phyloP scores from a whole-genome alignment of 2,329 filamentous ascomycete genomes.

The Epichloe gansuensis region DNA sequence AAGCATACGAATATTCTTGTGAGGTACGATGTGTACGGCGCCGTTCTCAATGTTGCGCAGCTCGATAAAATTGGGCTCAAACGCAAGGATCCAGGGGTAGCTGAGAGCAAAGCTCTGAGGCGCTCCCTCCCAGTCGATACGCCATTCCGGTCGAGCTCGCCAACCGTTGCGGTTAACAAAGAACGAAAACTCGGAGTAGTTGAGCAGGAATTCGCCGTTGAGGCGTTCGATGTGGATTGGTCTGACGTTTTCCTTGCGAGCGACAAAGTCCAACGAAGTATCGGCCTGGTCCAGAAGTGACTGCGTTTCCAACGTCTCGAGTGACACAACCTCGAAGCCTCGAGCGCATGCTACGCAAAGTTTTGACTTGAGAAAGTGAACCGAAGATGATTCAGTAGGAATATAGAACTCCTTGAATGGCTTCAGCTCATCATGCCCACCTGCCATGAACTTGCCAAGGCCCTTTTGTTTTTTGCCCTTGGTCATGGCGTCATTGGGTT shows the following conservation, averaged over 20 bases:
- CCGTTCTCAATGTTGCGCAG: slow-evolving; percentile 90
- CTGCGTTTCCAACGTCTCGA: slow-evolving; percentile 96
- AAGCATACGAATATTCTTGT: slow-evolving; percentile 93
- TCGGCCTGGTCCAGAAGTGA: slow-evolving; percentile 94
- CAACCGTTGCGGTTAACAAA: slow-evolving; percentile 98
- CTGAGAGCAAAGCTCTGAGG: slow-evolving; percentile 88
- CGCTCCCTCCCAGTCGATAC: slow-evolving; percentile 92
- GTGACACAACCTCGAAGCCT: slow-evolving; percentile 91
- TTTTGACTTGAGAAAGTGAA: slow-evolving; percentile 94
- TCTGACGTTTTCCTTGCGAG: slow-evolving; percentile 82
- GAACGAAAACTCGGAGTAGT: slow-evolving; percentile 98
- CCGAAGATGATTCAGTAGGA: slow-evolving; percentile 92
- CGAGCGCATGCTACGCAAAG: slow-evolving; percentile 91
- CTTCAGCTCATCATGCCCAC: slow-evolving; percentile 85
- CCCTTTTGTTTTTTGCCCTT: slow-evolving; percentile 94
- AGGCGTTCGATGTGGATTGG: slow-evolving; percentile 96
- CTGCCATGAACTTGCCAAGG: slow-evolving; percentile 89
- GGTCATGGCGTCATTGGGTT: slow-evolving; percentile 88
- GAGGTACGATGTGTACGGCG: slow-evolving; percentile 89
- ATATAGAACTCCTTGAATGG: slow-evolving; percentile 99
- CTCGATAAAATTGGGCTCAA: slow-evolving; percentile 96
- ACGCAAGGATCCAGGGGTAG: slow-evolving; percentile 93
- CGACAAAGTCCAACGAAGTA: slow-evolving; percentile 94
- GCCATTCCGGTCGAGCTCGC: slow-evolving; percentile 92
- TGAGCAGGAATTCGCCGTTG: slow-evolving; percentile 92